phyloP scores from a whole-genome alignment of 257 asterid genomes.

The Jacaranda mimosifolia region DNA sequence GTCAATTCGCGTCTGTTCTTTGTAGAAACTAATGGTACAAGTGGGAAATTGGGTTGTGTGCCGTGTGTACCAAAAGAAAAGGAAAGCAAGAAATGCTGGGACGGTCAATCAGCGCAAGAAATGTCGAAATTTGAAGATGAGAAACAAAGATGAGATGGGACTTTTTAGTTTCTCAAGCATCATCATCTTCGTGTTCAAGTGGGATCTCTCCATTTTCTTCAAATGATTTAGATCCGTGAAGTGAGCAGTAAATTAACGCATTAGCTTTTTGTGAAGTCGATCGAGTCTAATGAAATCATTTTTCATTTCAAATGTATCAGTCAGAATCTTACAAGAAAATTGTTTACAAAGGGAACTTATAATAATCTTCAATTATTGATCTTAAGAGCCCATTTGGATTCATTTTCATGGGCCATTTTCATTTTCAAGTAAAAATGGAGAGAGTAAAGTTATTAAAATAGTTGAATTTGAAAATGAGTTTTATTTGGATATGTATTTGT shows the following conservation, averaged over 20 bases:
- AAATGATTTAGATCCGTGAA: slow-evolving; percentile 44
- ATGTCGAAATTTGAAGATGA: neutral
- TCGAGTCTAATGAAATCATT: no score
- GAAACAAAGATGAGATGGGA: neutral
- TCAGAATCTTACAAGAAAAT: no score
- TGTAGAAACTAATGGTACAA: slow-evolving; percentile 50
- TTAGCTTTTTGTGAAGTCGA: no score
- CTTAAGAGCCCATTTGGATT: no score
- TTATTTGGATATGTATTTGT: no score
- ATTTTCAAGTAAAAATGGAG: no score
- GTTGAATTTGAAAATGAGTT: no score
- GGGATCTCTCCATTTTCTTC: slow-evolving; percentile 48
- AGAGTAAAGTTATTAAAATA: no score
- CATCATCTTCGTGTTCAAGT: slow-evolving; percentile 39
- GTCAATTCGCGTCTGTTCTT: neutral
- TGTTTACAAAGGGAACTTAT: no score
- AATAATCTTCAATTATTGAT: no score
- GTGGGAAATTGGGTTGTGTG: slow-evolving; percentile 66
- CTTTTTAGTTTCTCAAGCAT: neutral
- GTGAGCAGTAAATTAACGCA: slow-evolving; percentile 25
- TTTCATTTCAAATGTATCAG: no score
- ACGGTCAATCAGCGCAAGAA: neutral
- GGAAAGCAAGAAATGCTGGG: slow-evolving; percentile 26
- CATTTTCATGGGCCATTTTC: no score
- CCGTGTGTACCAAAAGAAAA: slow-evolving; percentile 46